Percentiles rank a stretch among this genome's conserved stretches.
These are phyloP conservation scores for Parasitella parasitica DNA, from an alignment of 371 early-diverging fungal genomes.

Conservation along the genomic window DNA sequence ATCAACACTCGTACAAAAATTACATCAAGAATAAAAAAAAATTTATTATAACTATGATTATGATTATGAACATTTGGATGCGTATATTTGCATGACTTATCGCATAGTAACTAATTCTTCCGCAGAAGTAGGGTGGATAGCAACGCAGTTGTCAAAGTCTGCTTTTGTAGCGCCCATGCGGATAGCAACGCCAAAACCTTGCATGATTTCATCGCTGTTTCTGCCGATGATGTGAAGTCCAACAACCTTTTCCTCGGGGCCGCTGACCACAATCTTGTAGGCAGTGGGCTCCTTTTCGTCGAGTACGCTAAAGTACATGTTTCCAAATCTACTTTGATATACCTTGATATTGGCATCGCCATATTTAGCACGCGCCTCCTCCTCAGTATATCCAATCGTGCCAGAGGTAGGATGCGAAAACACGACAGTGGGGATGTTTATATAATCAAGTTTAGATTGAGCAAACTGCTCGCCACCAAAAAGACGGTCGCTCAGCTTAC, in stretches of 20 bases:
- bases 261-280: slow-evolving; percentile 87
- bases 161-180: slow-evolving; percentile 95
- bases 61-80: neutral
- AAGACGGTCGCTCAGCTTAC: slow-evolving; percentile 87
- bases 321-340: slow-evolving; percentile 83
- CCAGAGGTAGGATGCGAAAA: slow-evolving; percentile 91
- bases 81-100: slow-evolving; percentile 2
- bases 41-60: too few species aligned
- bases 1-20: slow-evolving; percentile 7
- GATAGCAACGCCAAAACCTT: slow-evolving; percentile 82
- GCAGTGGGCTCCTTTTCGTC: slow-evolving; percentile 88
- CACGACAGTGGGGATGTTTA: slow-evolving; percentile 92
- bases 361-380: slow-evolving; percentile 71
- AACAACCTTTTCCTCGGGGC: slow-evolving; percentile 90
- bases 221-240: slow-evolving; percentile 94
- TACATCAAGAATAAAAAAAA: slow-evolving; percentile 28
- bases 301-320: slow-evolving; percentile 90
- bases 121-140: slow-evolving; percentile 96
- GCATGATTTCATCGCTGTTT: slow-evolving; percentile 92
- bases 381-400: slow-evolving; percentile 87
- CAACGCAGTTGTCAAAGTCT: slow-evolving; percentile 93
- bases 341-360: slow-evolving; percentile 78
- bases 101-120: slow-evolving; percentile 73
- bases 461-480: slow-evolving; percentile 76
- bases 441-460: slow-evolving; percentile 81